Evolutionary conservation across 768 basidiomycete genomes (phyloP), one percentile per base, ranked within the genome.

Genomic region (Agaricus sinodeliciosus): DNA sequence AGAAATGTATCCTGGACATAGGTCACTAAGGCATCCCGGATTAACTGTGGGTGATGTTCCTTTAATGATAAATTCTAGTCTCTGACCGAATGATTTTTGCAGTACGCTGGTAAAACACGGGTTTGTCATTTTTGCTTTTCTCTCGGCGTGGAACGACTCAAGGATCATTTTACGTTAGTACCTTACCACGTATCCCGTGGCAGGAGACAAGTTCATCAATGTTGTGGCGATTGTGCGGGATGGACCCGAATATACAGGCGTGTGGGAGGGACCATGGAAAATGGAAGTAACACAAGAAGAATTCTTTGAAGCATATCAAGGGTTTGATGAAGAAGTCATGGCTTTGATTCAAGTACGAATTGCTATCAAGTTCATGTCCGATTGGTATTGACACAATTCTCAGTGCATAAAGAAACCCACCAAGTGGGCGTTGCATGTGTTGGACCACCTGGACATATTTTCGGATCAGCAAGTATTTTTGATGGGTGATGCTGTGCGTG

Each of bases 151-250:
- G 18, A 44, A 26, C 9, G 22, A 8, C 11, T 25, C 12, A 22
- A 27, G 36, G 19, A 13, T 9, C 19, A n/a, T 40, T 18, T 9
- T 22, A 22, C 25, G 25, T 9, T 41, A 81, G 80, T 69, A 74
- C 59, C 50, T 77, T 16, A 63, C 80, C 7, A 66, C 64, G 1
- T 80, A 80, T 62, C 70, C 78, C 0, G 72, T 81, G 13, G 70
- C 77, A 2, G 65, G 69, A 36, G 77, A 75, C 15, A 66, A 65
- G 41, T 61, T 69, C 19, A 63, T 82, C 49, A 82, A 79, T 55
- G 59, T 80, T 27, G 77, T 68, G 9, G 74, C 70, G 3, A 72
- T 75, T 48, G 66, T 15, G n/a, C 54, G 55, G 16, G 58, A 56
- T 18, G 55, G 40, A 7, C 45, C 55, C 18, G 55, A 54, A 15